These are phyloP conservation scores for Kwoniella sp. DNA, from an alignment of 768 basidiomycete species.

Conservation along the genomic window DNA sequence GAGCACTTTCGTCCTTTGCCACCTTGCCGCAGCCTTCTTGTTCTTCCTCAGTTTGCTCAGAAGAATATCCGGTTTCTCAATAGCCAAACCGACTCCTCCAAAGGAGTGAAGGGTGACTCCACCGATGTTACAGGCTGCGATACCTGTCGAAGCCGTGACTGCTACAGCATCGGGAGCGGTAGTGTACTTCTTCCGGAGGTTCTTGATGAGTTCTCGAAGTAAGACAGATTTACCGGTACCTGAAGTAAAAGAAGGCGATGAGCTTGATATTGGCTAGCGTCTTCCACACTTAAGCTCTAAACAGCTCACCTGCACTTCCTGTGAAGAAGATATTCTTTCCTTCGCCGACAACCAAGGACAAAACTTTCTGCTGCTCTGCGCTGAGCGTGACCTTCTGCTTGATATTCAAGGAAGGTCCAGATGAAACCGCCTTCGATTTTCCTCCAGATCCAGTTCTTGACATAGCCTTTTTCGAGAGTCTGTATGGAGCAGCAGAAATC, in stretches of 20 bases:
- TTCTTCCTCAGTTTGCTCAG: constrained; percentile 73
- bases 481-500: neutral
- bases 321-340: constrained; percentile 89
- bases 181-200: constrained; percentile 63
- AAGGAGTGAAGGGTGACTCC: constrained; percentile 95
- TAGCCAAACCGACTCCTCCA: constrained; percentile 85
- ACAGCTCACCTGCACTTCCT: constrained; percentile 78
- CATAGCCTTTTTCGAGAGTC: constrained; percentile 20
- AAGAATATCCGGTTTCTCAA: constrained; percentile 66
- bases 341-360: constrained; percentile 69
- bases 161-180: constrained; percentile 74
- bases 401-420: constrained; percentile 48
- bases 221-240: constrained; percentile 97
- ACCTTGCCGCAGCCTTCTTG: constrained; percentile 76
- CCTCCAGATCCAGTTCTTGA: constrained; percentile 19
- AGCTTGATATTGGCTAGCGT: too few species aligned
- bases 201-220: constrained; percentile 83
- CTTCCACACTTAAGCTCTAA: too few species aligned
- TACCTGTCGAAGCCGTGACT: constrained; percentile 93
- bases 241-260: constrained; percentile 50
- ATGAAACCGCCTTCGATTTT: constrained; percentile 22
- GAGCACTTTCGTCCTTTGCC: constrained; percentile 80
- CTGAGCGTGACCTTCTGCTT: constrained; percentile 68
- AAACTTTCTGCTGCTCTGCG: constrained; percentile 79
- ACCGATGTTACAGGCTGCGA: constrained; percentile 96